Evolutionary conservation across 495 filamentous ascomycete genomes (phyloP).

Genomic region (Letharia lupina): DNA sequence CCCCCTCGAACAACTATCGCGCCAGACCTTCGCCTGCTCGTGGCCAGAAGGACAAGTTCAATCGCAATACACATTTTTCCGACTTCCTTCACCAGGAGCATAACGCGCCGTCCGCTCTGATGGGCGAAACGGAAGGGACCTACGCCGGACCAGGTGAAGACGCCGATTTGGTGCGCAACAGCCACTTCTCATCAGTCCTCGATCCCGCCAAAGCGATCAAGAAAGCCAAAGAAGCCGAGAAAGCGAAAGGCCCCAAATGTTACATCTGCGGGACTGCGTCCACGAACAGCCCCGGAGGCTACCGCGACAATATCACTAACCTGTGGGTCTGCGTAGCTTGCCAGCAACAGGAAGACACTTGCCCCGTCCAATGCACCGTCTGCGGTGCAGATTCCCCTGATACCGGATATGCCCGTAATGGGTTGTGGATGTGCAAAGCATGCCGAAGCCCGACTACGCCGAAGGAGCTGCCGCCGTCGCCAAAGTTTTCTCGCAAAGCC

Average conservation of each 20-base stretch:
- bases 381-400: slow-evolving; percentile 11
- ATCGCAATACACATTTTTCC: neutral
- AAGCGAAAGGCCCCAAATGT: neutral
- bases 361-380: neutral
- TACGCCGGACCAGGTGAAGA: slow-evolving; percentile 1
- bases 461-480: slow-evolving; percentile 14
- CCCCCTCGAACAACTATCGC: slow-evolving; percentile 2
- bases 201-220: neutral
- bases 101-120: neutral
- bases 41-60: slow-evolving; percentile 7
- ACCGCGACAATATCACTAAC: neutral
- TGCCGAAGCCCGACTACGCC: slow-evolving; percentile 4
- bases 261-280: neutral
- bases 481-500: neutral
- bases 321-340: neutral
- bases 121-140: neutral
- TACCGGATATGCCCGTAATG: neutral
- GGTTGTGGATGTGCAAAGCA: slow-evolving; percentile 10
- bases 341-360: neutral
- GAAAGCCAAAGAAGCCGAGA: slow-evolving; percentile 1
- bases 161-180: neutral
- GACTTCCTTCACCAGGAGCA: slow-evolving; percentile 9
- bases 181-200: neutral
- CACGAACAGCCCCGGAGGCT: neutral
- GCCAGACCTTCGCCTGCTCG: neutral